Base-by-base conservation (phyloP, 2,329 filamentous ascomycete species). In the Aspergillus hortae region DNA sequence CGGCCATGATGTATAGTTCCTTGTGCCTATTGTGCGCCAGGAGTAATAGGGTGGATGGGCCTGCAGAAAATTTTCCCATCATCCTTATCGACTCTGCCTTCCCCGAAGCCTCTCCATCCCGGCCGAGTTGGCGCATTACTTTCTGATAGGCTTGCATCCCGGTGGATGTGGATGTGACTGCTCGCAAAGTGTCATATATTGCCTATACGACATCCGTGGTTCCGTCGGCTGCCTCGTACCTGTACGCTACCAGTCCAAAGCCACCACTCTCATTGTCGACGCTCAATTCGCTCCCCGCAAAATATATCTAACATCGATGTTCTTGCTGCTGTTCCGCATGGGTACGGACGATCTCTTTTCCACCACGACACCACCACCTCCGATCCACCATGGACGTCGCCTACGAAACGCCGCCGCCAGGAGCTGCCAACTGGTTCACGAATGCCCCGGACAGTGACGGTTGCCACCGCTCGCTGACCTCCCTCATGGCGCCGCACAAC, bases 401-500 rank as follows among this genome's bases (percentile, higher is more conserved):
- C 19, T 54, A 32, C 27, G 52, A 54, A 21, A 19, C 33, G 11
- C 44, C 41, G 25, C 45, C 52, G 12, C 52, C 45, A 15, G 46
- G 46, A 42, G 25, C 44, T n/a, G 44, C 27, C 32, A 27, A 56
- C 19, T 56, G 48, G 47, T 44, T 42, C 17, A 12, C 15, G 15
- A 21, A 9, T 11, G 15, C 40, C 32, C 45, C 42, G 27, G 48
- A 53, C 17, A 35, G 21, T 27, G 40, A 42, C 44, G 44, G 45
- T 4, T 48, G 45, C 35, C 48, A 51, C 33, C 48, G 52, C 19
- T 54, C 48, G 17, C 44, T 54, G 23, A 51, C 52, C 44, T 32
- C 48, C 2, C 41, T 48, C 32, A 51, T 52, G 5, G 53, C 58
- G 2, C 59, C 61, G 5, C 63, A 55, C 12, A 55, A 57, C n/a